Percentiles rank a stretch among this genome's conserved stretches.
Evolutionary conservation across 2,329 filamentous ascomycete genomes (phyloP).

Genomic region (Diaporthe citri): DNA sequence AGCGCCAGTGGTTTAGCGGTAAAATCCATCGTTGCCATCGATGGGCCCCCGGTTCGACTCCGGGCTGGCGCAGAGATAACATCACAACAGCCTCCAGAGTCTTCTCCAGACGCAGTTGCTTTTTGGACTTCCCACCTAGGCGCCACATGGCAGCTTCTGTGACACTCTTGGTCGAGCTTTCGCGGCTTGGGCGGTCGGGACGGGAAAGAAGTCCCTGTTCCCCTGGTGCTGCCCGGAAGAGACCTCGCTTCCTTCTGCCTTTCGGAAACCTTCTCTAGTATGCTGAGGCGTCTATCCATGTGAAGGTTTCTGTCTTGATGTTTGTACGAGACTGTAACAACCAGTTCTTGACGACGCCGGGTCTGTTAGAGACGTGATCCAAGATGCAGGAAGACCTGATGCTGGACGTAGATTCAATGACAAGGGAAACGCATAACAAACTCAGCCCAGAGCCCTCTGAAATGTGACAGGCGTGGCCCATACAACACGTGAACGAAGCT

Average conservation of each 20-base stretch:
- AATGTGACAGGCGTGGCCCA: not conserved
- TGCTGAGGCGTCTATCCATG: not conserved
- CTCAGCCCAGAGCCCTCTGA: not conserved
- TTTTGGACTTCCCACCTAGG: not conserved
- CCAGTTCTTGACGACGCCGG: not conserved
- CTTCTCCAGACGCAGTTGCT: no score
- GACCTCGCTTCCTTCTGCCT: not conserved
- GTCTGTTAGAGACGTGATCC: not conserved
- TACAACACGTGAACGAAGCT: not conserved
- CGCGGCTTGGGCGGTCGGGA: not conserved
- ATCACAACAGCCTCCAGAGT: not conserved
- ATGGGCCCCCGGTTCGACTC: constrained; percentile 62
- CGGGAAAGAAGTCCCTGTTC: not conserved
- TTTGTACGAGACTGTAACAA: not conserved
- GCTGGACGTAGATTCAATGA: not conserved
- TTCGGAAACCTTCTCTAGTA: not conserved
- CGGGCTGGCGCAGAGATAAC: constrained; percentile 47
- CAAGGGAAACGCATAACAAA: not conserved
- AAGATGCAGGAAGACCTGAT: not conserved
- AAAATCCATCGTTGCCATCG: constrained; percentile 64
- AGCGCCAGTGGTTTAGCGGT: constrained; percentile 59
- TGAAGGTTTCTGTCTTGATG: no score
- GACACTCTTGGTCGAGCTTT: not conserved
- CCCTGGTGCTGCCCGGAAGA: not conserved
- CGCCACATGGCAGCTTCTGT: not conserved